phyloP scores from a whole-genome alignment of 2,329 filamentous ascomycete species.

The Ophiostoma australiae region DNA sequence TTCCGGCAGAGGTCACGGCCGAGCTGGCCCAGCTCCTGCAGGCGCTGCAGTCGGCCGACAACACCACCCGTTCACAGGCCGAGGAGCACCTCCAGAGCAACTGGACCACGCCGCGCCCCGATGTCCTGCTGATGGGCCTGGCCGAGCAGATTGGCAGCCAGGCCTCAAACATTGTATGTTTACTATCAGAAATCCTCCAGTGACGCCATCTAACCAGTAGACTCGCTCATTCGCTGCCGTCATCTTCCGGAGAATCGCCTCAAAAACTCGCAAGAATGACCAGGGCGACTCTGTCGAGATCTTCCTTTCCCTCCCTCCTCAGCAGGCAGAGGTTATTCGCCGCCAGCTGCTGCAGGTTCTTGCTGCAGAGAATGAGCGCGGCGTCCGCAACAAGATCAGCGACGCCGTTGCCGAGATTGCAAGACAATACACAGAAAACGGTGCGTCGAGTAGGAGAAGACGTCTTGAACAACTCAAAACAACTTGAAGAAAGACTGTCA shows the following conservation, averaged over 20 bases:
- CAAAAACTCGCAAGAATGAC: slow-evolving; percentile 74
- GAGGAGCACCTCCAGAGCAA: slow-evolving; percentile 87
- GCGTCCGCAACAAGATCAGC: slow-evolving; percentile 89
- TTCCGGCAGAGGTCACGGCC: slow-evolving; percentile 76
- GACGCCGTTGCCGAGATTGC: slow-evolving; percentile 96
- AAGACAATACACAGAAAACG: slow-evolving; percentile 87
- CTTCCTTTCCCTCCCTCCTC: slow-evolving; percentile 71
- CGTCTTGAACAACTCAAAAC: not conserved
- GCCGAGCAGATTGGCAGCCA: slow-evolving; percentile 83
- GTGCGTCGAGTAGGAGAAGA: slow-evolving; percentile 48
- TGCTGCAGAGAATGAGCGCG: slow-evolving; percentile 63
- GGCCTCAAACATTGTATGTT: slow-evolving; percentile 64
- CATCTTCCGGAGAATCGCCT: slow-evolving; percentile 88
- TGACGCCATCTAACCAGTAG: slow-evolving; percentile 41
- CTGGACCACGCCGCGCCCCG: slow-evolving; percentile 78
- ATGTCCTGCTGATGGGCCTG: slow-evolving; percentile 87
- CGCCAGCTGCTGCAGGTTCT: slow-evolving; percentile 77
- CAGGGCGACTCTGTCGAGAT: slow-evolving; percentile 71
- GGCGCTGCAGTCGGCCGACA: slow-evolving; percentile 85
- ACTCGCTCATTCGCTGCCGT: slow-evolving; percentile 87
- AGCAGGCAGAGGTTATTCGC: slow-evolving; percentile 73
- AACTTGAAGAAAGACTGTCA: not conserved
- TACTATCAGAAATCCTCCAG: not conserved
- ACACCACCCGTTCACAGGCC: slow-evolving; percentile 74
- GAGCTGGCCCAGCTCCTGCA: slow-evolving; percentile 82